phyloP scores from a whole-genome alignment of 2,329 filamentous ascomycete species.

The Colletotrichum paranaense region DNA sequence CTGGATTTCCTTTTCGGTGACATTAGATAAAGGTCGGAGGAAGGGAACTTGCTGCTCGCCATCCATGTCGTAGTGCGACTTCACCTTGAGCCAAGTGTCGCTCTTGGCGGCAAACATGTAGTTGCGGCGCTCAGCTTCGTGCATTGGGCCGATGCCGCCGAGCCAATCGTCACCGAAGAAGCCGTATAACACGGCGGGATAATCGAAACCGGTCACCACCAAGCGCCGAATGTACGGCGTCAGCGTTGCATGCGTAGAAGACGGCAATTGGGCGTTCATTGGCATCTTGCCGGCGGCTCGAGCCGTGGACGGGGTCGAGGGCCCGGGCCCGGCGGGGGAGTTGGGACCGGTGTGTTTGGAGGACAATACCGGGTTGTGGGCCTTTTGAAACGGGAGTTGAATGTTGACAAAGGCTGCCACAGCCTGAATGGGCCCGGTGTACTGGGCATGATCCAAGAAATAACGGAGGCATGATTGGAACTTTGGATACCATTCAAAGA shows the following conservation, averaged over 20 bases:
- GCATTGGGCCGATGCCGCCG: constrained; percentile 81
- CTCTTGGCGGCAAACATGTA: constrained; percentile 97
- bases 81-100: constrained; percentile 88
- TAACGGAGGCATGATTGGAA: constrained; percentile 92
- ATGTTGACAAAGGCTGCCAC: constrained; percentile 94
- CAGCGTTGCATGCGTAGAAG: constrained; percentile 68
- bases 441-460: constrained; percentile 92
- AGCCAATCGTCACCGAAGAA: constrained; percentile 97
- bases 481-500: constrained; percentile 92
- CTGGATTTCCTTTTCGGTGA: constrained; percentile 83
- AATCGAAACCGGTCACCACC: constrained; percentile 92
- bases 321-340: constrained; percentile 45
- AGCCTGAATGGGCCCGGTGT: constrained; percentile 84
- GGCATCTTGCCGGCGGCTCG: constrained; percentile 45
- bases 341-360: constrained; percentile 48
- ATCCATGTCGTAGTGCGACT: constrained; percentile 89
- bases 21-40: constrained; percentile 81
- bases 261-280: constrained; percentile 39
- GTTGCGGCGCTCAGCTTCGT: constrained; percentile 91
- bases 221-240: constrained; percentile 91
- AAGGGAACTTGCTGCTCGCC: constrained; percentile 89
- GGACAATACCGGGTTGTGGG: constrained; percentile 55
- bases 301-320: constrained; percentile 43
- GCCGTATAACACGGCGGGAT: constrained; percentile 85
- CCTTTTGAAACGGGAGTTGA: constrained; percentile 84